Percentiles rank a stretch among this genome's conserved stretches.
Evolutionary conservation across 257 asterid genomes (phyloP).

Genomic region (Verbena officinalis): DNA sequence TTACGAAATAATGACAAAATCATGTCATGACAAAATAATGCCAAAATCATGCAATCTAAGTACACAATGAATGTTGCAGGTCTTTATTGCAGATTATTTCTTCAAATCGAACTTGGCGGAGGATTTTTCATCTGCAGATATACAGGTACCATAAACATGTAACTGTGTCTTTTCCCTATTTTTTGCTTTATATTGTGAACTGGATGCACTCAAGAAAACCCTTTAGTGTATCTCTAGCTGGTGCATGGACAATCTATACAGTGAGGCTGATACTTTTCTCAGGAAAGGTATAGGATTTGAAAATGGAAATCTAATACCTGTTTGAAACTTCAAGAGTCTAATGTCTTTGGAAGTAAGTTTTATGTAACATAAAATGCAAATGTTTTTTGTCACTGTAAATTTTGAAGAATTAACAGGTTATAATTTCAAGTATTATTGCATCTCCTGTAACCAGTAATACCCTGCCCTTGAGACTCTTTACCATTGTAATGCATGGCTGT

Average conservation of each 20-base stretch:
- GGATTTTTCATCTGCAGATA: conserved; percentile 80
- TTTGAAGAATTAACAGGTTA: conserved; percentile 5
- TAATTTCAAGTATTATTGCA: neutral
- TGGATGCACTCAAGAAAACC: conserved; percentile 7
- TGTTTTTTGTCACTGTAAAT: too few species aligned
- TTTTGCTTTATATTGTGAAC: neutral
- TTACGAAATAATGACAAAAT: neutral
- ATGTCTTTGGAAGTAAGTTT: too few species aligned
- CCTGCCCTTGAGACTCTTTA: neutral
- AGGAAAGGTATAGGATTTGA: conserved; percentile 5
- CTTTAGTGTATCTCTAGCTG: conserved; percentile 16
- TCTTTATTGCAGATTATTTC: conserved; percentile 85
- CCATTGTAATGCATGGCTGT: neutral
- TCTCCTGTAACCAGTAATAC: too few species aligned
- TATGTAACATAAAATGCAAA: too few species aligned
- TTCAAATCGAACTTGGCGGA: conserved; percentile 74
- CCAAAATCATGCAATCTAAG: conserved; percentile 21
- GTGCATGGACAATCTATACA: conserved; percentile 13
- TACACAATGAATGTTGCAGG: conserved; percentile 57
- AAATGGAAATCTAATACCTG: conserved; percentile 12
- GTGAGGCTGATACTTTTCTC: conserved; percentile 5
- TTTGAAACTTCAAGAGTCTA: conserved; percentile 8
- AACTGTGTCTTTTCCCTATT: conserved; percentile 3
- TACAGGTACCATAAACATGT: conserved; percentile 57
- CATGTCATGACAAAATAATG: neutral